Evolutionary conservation across 345 rosid genomes (phyloP), one percentile per base, ranked within the genome.

Genomic region (Fremontodendron californicum): DNA sequence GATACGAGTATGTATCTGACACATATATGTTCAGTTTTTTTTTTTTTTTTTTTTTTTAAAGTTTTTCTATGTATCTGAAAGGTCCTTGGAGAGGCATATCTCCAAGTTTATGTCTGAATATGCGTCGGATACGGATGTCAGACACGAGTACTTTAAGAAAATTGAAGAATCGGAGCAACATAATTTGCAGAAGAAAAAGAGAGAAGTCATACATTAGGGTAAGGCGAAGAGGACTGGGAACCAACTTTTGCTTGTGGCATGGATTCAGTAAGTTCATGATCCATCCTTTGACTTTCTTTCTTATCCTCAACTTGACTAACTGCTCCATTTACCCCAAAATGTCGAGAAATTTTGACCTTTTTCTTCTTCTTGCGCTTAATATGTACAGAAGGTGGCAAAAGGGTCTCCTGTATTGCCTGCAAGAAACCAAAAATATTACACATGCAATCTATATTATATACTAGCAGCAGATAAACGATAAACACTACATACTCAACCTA

Each of bases 351-450:
- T 71, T 83, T 83, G 23, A 62, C 82, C 75, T 82, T 90, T 78
- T 87, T 83, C 79, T 78, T 65, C 73, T 65, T 87, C 84, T 77
- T 75, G 10, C 81, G 84, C 6, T 58, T 54, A 78, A 95, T 89
- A 80, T 90, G 95, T 11, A 88, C 87, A 68, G 91, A 71, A 82
- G 96, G 93, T 8, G 99, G 98, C 90, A 93, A 81, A 78, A 90
- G 90, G 75, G 78, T 86, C 72, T 89, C 92, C 80, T 93, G 99
- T 77, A 90, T 90, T 8, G 84, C 96, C 99, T 93, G 86, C 76
- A 71, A 73, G 74, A 81, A 84, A 71, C 42, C 60, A 6, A 49
- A 37, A 42, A 25, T 1, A 12, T 29, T 13, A 60, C 29, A 61
- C 65, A 61, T 13, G 3, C 37, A 61, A 29, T 13, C 39, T 15